Evolutionary conservation across 805 yeast species (phyloP).

Genomic region (Jamesozyma hellenica): DNA sequence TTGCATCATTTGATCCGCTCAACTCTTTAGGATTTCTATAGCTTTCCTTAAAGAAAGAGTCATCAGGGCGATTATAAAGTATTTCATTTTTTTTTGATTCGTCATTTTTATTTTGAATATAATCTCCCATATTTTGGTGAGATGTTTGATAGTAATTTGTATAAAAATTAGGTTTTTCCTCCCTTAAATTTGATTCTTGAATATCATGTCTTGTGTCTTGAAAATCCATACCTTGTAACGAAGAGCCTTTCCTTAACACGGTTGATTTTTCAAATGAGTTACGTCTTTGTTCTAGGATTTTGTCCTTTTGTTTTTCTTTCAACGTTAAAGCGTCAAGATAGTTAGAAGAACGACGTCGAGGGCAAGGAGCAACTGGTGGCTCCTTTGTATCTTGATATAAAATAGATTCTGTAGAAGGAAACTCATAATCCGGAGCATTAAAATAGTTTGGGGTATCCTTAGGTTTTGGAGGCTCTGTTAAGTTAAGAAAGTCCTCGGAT

Average conservation of each 20-base stretch:
- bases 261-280: too few species aligned
- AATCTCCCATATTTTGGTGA: slow-evolving; percentile 11
- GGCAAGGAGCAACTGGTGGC: background rate
- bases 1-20: background rate
- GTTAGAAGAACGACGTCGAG: slow-evolving; percentile 15
- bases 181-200: slow-evolving; percentile 7
- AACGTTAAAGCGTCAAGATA: slow-evolving; percentile 12
- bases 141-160: background rate
- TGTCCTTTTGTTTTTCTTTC: background rate
- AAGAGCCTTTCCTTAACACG: slow-evolving; percentile 3
- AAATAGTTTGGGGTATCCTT: slow-evolving; percentile 13
- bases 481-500: slow-evolving; percentile 15
- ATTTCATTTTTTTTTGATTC: background rate
- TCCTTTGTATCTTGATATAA: background rate
- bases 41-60: slow-evolving; percentile 1
- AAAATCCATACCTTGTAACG: slow-evolving; percentile 6
- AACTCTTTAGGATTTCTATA: background rate
- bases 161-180: background rate
- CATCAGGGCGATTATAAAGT: background rate
- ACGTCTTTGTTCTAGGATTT: background rate
- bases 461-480: slow-evolving; percentile 17
- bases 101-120: slow-evolving; percentile 1
- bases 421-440: background rate
- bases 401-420: background rate
- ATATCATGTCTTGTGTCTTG: slow-evolving; percentile 10